Evolutionary conservation across 257 asterid genomes (phyloP).

Genomic region (Solanum pimpinellifolium): DNA sequence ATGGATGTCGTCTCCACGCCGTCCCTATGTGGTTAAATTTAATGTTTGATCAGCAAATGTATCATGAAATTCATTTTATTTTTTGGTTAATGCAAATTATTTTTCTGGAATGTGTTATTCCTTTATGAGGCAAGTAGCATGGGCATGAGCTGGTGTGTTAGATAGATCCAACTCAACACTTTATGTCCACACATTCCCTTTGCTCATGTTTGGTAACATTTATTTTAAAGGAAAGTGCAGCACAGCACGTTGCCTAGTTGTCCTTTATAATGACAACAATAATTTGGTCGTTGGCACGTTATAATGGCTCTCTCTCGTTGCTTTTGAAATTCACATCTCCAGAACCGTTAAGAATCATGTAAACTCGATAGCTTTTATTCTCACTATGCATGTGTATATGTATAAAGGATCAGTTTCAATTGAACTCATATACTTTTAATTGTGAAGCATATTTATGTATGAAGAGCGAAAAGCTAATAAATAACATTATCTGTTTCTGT

Average conservation of each 20-base stretch:
- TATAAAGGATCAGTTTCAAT: neutral
- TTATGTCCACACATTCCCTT: neutral
- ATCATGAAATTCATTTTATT: slow-evolving; percentile 21
- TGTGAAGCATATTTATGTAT: neutral
- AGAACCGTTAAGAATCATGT: neutral
- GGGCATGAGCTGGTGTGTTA: neutral
- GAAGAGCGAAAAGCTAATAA: neutral
- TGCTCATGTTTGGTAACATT: neutral
- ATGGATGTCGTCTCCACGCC: neutral
- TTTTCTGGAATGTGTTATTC: neutral
- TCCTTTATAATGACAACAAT: neutral
- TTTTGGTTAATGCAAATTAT: slow-evolving; percentile 10
- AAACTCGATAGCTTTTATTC: neutral
- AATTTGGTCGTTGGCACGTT: neutral
- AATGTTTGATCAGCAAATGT: slow-evolving; percentile 9
- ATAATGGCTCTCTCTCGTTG: neutral
- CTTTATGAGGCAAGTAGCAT: neutral
- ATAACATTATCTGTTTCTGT: neutral
- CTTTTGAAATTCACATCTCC: neutral
- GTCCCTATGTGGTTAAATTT: neutral
- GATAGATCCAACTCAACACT: neutral
- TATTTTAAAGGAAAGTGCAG: neutral
- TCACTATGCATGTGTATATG: neutral
- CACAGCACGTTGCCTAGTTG: neutral
- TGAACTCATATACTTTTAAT: too few species aligned